Base-by-base conservation (phyloP, 2,329 filamentous ascomycete genomes). In the Calonectria hongkongensis region DNA sequence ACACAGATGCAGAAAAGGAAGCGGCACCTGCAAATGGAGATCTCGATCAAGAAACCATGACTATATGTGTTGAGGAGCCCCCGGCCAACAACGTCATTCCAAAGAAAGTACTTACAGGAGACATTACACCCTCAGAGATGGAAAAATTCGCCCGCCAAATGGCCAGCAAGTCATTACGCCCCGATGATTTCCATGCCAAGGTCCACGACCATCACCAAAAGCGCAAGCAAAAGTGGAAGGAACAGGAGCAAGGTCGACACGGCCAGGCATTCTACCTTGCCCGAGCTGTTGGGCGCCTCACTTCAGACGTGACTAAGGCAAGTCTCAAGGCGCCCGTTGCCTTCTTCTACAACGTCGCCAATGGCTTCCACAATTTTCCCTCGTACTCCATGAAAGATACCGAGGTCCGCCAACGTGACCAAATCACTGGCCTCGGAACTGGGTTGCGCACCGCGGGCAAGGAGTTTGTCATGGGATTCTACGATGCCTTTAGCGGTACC, bases 311-410 rank as follows among this genome's bases (percentile, higher is more conserved):
- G 21, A 87, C 92, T 9, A 89, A 88, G 45, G 90, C 91, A 27
- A 87, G 90, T 0, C 83, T 94, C 62, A 91, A 91, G 73, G 89
- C 92, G 0, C 93, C 93, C 0, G 90, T 94, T 80, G 91, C 94
- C 71, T 90, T 95, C 67, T 91, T 92, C 12, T 84, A 94, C 66
- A 92, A 91, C 33, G 83, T 95, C 43, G 91, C 93, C 1, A 92
- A 92, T 80, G 93, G 93, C 0, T 94, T 94, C 75, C 93, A 94
- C 80, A 95, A 95, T 76, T 92, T 90, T 2, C 93, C 93, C 0
- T 92, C 91, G 62, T 85, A 95, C 3, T 94, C 80, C 7, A 78
- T 94, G 75, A 89, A 91, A 13, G 92, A 91, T 16, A 58, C 71
- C 4, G 91, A 89, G 25, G 93, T 95, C 0, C 86, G 92, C 8